phyloP scores from a whole-genome alignment of 495 filamentous ascomycete species.

The Trichoderma parareesei region DNA sequence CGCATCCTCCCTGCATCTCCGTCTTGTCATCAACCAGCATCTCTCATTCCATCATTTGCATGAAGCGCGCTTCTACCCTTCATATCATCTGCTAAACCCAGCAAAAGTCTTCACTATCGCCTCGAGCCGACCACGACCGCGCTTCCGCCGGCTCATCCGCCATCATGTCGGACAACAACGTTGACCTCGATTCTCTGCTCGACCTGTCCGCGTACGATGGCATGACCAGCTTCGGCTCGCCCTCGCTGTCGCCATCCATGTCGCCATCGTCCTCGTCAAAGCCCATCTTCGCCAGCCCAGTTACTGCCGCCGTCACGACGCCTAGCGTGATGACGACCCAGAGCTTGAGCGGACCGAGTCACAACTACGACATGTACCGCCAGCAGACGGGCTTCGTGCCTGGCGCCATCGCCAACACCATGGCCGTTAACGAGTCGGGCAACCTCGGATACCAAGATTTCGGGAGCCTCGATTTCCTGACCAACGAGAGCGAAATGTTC shows the following conservation, averaged over 20 bases:
- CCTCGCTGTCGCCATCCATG: constrained; percentile 39
- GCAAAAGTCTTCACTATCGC: too few species aligned
- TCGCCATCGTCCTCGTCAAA: constrained; percentile 35
- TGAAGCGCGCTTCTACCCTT: too few species aligned
- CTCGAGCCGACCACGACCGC: background rate
- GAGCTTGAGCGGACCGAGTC: constrained; percentile 68
- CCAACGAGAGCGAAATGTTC: constrained; percentile 43
- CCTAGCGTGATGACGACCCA: constrained; percentile 35
- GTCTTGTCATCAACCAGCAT: background rate
- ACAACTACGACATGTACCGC: constrained; percentile 85
- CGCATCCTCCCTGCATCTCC: background rate
- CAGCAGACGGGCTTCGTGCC: constrained; percentile 86
- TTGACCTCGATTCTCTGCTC: constrained; percentile 34
- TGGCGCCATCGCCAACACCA: constrained; percentile 62
- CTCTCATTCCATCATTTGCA: background rate
- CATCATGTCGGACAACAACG: constrained; percentile 18
- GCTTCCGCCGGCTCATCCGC: background rate
- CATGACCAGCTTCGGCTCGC: constrained; percentile 31
- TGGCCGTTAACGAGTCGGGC: constrained; percentile 55
- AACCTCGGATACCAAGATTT: constrained; percentile 45
- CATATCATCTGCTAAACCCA: too few species aligned
- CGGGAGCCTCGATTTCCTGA: constrained; percentile 41
- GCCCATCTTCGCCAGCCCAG: constrained; percentile 27
- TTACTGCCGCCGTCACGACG: constrained; percentile 28
- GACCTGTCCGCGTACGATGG: constrained; percentile 42